Evolutionary conservation across 2,329 filamentous ascomycete species (phyloP), one percentile per base, ranked within the genome.

Genomic region (Arthrinium phaeospermum): DNA sequence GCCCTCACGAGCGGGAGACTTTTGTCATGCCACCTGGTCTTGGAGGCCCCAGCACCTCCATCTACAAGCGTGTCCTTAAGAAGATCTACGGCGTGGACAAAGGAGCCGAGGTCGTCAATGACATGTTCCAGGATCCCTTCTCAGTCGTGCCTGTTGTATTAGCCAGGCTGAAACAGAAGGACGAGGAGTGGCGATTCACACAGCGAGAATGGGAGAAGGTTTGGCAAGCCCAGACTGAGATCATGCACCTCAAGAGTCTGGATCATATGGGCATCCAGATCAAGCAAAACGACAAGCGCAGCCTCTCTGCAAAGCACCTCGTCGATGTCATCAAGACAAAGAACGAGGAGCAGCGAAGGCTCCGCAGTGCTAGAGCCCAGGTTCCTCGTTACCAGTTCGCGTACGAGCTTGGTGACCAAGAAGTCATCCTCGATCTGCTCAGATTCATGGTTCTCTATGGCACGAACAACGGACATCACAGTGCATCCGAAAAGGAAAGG

Each of bases 171-270:
- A 98, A 98, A 84, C 94, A 97, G 78, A 98, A 98, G 81, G 92
- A 97, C 64, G 96, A 99, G 82, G 95, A 98, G 79, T 99, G 96
- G 96, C 94, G 97, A 75, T 95, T 97, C 76, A 96, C 94, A 7
- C 95, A 94, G 86, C 94, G 96, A 45, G 97, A 99, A 81, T 99
- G 96, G 96, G 95, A 98, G 82, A 98, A 98, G 83, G 95, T 99
- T 10, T 99, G 96, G 96, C 94, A 96, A 75, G 92, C 94, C 69
- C 96, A 98, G 84, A 98, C 96, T 34, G 93, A 97, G 80, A 92
- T 93, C 78, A 96, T 97, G 85, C 97, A 98, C 83, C 94, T 97
- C 84, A 97, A 95, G 85, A 98, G 95, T 81, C 90, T 99, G 70
- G 96, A 99, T 79, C 96, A 99, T 79, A 97, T 98, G 89, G 95